Evolutionary conservation across 352 stramenopile species (phyloP).

Genomic region (Thalassiosira mediterranea): DNA sequence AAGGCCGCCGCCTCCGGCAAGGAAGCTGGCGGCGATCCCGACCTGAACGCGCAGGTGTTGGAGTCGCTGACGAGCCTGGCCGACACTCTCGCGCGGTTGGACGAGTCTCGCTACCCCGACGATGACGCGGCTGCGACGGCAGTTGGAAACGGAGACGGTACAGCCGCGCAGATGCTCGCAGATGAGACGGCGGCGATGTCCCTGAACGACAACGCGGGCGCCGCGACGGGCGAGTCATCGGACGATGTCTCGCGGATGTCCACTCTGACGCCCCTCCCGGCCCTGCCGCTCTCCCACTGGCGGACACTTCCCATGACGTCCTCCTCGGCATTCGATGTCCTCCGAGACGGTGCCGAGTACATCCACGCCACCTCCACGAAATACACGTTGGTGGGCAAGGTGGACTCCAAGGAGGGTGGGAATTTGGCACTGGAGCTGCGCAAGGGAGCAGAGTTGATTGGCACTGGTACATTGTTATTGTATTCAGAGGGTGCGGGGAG

Average conservation of each 20-base stretch:
- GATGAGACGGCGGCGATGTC: not conserved
- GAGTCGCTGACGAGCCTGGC: conserved; percentile 34
- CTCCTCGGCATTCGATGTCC: conserved; percentile 51
- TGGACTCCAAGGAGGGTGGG: conserved; percentile 44
- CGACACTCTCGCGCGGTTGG: conserved; percentile 32
- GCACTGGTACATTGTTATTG: conserved; percentile 47
- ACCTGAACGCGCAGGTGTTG: conserved; percentile 11
- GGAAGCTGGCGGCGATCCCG: not conserved
- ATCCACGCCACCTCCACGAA: conserved; percentile 73
- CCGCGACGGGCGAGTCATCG: not conserved
- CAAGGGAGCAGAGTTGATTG: conserved; percentile 67
- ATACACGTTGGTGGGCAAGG: conserved; percentile 73
- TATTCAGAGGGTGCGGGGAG: conserved; percentile 49
- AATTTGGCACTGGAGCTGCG: conserved; percentile 56
- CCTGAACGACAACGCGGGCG: conserved; percentile 3
- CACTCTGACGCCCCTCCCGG: too few relatives aligned
- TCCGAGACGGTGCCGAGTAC: conserved; percentile 54
- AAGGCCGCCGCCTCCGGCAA: too few relatives aligned
- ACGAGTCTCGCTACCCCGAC: not conserved
- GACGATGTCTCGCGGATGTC: not conserved
- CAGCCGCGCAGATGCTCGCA: not conserved
- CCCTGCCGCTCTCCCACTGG: conserved; percentile 61
- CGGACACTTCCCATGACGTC: conserved; percentile 54
- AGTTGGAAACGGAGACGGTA: not conserved
- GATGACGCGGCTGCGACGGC: conserved; percentile 16